Conservation (phyloP, 306 rosid genomes). For the Vigna mungo region DNA sequence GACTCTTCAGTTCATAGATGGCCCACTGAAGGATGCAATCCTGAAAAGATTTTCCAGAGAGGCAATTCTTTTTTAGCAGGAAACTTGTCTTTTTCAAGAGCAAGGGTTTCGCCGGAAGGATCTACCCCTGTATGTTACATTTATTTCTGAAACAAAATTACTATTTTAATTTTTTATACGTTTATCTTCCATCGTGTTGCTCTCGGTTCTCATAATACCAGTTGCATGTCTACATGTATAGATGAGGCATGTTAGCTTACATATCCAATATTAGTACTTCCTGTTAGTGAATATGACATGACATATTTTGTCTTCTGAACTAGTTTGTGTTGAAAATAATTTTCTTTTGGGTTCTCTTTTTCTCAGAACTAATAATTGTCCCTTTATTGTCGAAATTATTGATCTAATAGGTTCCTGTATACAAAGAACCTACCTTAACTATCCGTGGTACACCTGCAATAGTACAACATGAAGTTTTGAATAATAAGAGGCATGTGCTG, state of each 20-base stretch:
- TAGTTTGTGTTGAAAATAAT: constrained; percentile 33
- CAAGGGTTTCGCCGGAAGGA: constrained; percentile 96
- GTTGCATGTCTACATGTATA: constrained; percentile 32
- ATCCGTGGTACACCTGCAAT: constrained; percentile 90
- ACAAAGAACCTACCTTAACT: constrained; percentile 79
- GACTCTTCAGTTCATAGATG: constrained; percentile 91
- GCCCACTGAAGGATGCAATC: constrained; percentile 88
- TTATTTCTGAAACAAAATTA: constrained; percentile 19
- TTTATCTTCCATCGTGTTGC: constrained; percentile 13
- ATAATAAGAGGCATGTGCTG: constrained; percentile 93
- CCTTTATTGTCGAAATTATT: constrained; percentile 38
- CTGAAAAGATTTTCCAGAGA: constrained; percentile 84
- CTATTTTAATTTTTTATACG: constrained; percentile 17
- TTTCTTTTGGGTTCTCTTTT: constrained; percentile 41
- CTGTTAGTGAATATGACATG: constrained; percentile 1
- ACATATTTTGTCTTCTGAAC: constrained; percentile 28
- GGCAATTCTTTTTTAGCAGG: constrained; percentile 96
- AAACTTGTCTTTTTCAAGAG: constrained; percentile 92
- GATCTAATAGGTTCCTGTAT: constrained; percentile 77
- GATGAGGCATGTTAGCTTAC: constrained; percentile 26
- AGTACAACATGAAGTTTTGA: constrained; percentile 92
- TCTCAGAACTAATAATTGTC: constrained; percentile 40
- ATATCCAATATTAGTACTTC: constrained; percentile 21
- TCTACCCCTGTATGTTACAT: constrained; percentile 76
- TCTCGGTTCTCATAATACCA: constrained; percentile 28